Evolutionary conservation across 2,329 filamentous ascomycete species (phyloP), one percentile per base, ranked within the genome.

Genomic region (Canariomyces notabilis): DNA sequence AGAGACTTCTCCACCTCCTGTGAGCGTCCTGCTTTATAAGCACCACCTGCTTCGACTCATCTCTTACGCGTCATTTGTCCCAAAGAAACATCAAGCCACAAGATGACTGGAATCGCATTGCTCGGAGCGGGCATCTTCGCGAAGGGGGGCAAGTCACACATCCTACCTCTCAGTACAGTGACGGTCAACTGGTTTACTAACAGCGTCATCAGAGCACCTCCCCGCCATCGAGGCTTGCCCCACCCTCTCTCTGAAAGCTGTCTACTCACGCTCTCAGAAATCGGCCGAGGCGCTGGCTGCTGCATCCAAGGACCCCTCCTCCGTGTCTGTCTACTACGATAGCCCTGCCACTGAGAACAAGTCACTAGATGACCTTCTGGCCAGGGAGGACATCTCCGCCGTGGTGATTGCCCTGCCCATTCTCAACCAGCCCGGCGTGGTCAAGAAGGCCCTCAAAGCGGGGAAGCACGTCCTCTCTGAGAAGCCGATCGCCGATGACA

Each of bases 391-490:
- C 62, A 68, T 83, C 44, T 54, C 65, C 12, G 77, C 71, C 34
- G 74, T 83, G 26, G 70, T 80, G 43, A 65, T 83, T 42, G 76
- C 72, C n/a, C 68, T 87, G 31, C 82, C 83, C 26, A 87, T 87
- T 59, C 59, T 71, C 38, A 67, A 67, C 31, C 82, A 86, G 61
- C 78, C 81, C 2, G 64, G 64, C 11, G 75, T 76, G 56, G 76
- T 86, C 57, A 70, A 76, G 51, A 71, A 73, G 51, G 79, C 78
- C 0, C 66, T 86, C 15, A 59, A 65, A n/a, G 81, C 80, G 1
- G 80, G 81, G 20, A 87, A 87, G 64, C 81, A 86, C 59, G 82
- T 87, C 6, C 68, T 87, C 2, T 77, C 77, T 14, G 83, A 87
- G 66, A 87, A 87, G 66, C 83, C 83, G 26, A 71, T 86, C 33